A percentile compares a stretch with the other conserved stretches of the same genome.
These are phyloP conservation scores for Trichoderma arundinaceum DNA, from an alignment of 2,329 filamentous ascomycete genomes.

Conservation along the genomic window DNA sequence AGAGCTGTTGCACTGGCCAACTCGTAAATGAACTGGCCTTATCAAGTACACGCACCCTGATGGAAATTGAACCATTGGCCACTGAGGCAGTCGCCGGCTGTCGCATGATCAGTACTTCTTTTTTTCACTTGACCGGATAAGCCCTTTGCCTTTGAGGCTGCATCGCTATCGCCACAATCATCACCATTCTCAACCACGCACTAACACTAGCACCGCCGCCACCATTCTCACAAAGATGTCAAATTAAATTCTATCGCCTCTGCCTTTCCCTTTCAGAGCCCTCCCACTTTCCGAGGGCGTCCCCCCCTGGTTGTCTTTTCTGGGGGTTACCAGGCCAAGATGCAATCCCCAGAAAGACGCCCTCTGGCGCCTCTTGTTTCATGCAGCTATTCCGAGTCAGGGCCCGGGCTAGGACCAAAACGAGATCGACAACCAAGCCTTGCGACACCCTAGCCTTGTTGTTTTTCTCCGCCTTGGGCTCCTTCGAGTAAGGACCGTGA, in stretches of 20 bases:
- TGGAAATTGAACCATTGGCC: not conserved
- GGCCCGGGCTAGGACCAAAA: slow-evolving; percentile 27
- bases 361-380: slow-evolving; percentile 15
- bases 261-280: slow-evolving; percentile 3
- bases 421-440: slow-evolving; percentile 25
- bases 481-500: not conserved
- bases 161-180: slow-evolving; percentile 4
- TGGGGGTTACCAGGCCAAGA: not conserved
- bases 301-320: not conserved
- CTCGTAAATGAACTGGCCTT: slow-evolving; percentile 19
- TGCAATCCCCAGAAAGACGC: slow-evolving; percentile 17
- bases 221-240: not conserved
- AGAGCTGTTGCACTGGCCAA: slow-evolving; percentile 22
- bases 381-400: slow-evolving; percentile 28
- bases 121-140: not conserved
- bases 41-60: not conserved
- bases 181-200: not conserved
- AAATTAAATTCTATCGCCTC: slow-evolving; percentile 2
- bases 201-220: not conserved
- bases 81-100: not conserved
- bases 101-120: slow-evolving; percentile 15
- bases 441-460: slow-evolving; percentile 2
- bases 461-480: not conserved
- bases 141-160: not conserved
- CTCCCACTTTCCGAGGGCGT: slow-evolving; percentile 3